Percentiles rank a stretch among this genome's conserved stretches.
phyloP scores from a whole-genome alignment of 805 yeast species.

The Pichia nanzhaoensis region DNA sequence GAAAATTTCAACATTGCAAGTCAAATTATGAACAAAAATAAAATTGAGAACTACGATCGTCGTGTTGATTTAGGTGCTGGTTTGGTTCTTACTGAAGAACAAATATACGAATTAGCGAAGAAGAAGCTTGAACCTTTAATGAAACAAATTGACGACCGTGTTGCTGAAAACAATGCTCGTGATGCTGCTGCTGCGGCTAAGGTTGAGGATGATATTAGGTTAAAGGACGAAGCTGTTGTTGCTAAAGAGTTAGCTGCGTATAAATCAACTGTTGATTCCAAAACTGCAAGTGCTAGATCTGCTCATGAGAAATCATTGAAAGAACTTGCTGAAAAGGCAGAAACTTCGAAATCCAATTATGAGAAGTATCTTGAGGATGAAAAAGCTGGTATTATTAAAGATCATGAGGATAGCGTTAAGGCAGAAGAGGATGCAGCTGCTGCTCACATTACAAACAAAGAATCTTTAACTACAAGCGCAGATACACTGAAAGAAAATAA shows the following conservation, averaged over 20 bases:
- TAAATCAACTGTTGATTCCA: conserved; percentile 35
- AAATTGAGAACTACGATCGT: conserved; percentile 43
- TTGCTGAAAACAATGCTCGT: conserved; percentile 30
- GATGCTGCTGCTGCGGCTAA: conserved; percentile 28
- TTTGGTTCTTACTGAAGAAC: conserved; percentile 46
- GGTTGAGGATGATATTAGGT: conserved; percentile 24
- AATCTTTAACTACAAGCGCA: conserved; percentile 36
- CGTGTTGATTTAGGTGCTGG: conserved; percentile 49
- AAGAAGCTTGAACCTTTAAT: conserved; percentile 50
- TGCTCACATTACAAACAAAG: conserved; percentile 40
- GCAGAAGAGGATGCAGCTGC: conserved; percentile 42
- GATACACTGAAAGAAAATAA: conserved; percentile 36
- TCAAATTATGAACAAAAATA: conserved; percentile 36
- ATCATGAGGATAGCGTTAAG: conserved; percentile 37
- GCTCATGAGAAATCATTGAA: conserved; percentile 22
- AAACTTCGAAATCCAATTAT: conserved; percentile 28
- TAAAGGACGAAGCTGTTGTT: conserved; percentile 26
- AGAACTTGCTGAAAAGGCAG: conserved; percentile 20
- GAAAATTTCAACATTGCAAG: conserved; percentile 44
- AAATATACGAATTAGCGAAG: conserved; percentile 49
- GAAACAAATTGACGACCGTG: conserved; percentile 44
- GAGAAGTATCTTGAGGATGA: conserved; percentile 37
- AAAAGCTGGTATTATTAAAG: conserved; percentile 38
- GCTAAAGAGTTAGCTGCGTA: conserved; percentile 33
- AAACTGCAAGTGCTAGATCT: conserved; percentile 29